These are phyloP conservation scores for Hypoxylon fragiforme DNA, from an alignment of 495 filamentous ascomycete species.

Conservation along the genomic window DNA sequence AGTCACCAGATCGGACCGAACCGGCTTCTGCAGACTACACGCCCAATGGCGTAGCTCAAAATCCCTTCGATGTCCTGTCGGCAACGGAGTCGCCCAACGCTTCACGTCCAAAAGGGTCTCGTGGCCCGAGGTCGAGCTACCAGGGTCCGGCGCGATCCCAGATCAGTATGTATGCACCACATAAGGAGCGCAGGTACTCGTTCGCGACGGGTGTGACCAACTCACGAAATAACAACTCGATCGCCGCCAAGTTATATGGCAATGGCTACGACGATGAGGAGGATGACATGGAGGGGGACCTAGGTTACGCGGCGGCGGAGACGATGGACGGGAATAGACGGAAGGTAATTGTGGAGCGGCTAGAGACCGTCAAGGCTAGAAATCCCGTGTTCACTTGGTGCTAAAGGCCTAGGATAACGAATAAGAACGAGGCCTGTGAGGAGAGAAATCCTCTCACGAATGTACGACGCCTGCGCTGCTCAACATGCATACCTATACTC, in stretches of 20 bases:
- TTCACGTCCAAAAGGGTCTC: slow-evolving; percentile 3
- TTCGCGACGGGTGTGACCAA: slow-evolving; percentile 41
- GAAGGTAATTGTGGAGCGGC: slow-evolving; percentile 93
- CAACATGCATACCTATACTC: not conserved
- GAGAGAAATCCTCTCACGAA: not conserved
- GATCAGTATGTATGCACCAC: slow-evolving; percentile 49
- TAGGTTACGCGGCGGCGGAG: slow-evolving; percentile 90
- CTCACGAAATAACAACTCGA: slow-evolving; percentile 43
- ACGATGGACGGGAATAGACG: slow-evolving; percentile 88
- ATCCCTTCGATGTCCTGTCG: slow-evolving; percentile 20
- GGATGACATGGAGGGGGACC: slow-evolving; percentile 85
- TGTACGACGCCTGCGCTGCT: not conserved
- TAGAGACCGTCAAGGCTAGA: slow-evolving; percentile 92
- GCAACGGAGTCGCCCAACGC: slow-evolving; percentile 6
- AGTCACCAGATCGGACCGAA: slow-evolving; percentile 30
- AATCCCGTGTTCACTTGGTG: slow-evolving; percentile 99
- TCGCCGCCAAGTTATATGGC: slow-evolving; percentile 50
- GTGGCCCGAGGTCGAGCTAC: slow-evolving; percentile 34
- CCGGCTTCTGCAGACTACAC: slow-evolving; percentile 7
- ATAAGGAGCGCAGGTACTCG: slow-evolving; percentile 45
- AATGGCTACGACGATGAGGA: slow-evolving; percentile 52
- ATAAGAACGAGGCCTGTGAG: not conserved
- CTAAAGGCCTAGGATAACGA: slow-evolving; percentile 48
- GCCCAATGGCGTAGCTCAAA: slow-evolving; percentile 14
- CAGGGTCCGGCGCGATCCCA: slow-evolving; percentile 42